Evolutionary conservation across 108 stramenopile species (phyloP), one percentile per base, ranked within the genome.

Genomic region (Nitzschia sp.): DNA sequence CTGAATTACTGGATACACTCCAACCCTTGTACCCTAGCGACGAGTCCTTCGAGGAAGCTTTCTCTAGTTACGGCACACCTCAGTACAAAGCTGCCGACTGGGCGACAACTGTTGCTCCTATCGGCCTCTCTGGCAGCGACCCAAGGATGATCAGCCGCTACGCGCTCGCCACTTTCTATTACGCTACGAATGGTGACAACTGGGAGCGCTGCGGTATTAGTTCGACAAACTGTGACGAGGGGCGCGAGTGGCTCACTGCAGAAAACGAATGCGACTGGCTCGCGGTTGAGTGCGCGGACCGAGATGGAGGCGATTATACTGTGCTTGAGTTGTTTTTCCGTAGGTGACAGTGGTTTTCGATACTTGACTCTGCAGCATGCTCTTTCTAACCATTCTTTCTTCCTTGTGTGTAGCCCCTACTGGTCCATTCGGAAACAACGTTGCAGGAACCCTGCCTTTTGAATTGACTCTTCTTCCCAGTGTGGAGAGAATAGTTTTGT

Each of bases 121-220:
- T 30, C 16, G 26, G 31, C 13, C 38, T 75, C 23, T 1, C 21
- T 6, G 60, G 41, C 0, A 16, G 23, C 25, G 67, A 65, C 28
- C 48, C 67, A 28, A 29, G 62, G 44, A 69, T 74, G 59, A 46
- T 79, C 23, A 57, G 55, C 23, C 55, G 78, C 53, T 79, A 69
- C 45, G 64, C 62, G n/a, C 35, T 77, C 47, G 80, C 75, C 3
- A 55, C 65, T 0, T 69, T 80, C 17, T 80, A 80, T 45, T 80
- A 71, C 41, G 29, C 75, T 1, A 68, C 71, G 1, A 50, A 63
- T 38, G 80, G 80, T 16, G 75, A 72, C 30, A 50, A 56, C 13
- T 80, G 80, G 80, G 15, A n/a, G 1, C 54, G 48, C 2, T 71
- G 76, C 38, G 56, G 55, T 2, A 25, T 45, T 4, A 41, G 46